These are phyloP conservation scores for Ophiostoma australiae DNA, from an alignment of 2,329 filamentous ascomycete species.

Conservation along the genomic window DNA sequence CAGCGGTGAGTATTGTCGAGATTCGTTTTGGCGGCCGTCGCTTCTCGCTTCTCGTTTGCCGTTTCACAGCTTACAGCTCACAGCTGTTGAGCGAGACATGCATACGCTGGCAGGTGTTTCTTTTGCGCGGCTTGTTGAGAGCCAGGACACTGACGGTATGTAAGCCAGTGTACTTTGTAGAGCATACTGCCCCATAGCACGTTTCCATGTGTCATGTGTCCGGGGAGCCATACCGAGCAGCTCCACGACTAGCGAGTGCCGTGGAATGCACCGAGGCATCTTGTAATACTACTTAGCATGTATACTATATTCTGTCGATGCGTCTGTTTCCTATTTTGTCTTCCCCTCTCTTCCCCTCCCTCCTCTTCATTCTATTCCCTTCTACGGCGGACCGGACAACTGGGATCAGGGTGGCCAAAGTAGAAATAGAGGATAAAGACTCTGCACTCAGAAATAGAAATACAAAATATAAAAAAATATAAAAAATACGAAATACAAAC, in stretches of 20 bases:
- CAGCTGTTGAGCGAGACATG: background rate
- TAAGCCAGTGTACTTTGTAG: background rate
- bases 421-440: background rate
- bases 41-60: no score
- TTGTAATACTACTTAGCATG: background rate
- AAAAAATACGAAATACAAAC: background rate
- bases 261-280: background rate
- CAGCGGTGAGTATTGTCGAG: background rate
- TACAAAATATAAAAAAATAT: background rate
- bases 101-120: background rate
- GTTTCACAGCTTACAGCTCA: background rate
- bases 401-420: background rate
- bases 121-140: background rate
- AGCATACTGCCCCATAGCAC: background rate
- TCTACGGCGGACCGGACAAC: constrained; percentile 5
- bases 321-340: background rate
- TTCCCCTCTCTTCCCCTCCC: background rate
- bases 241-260: background rate
- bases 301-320: background rate
- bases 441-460: background rate
- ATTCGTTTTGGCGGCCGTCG: background rate
- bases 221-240: background rate
- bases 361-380: background rate
- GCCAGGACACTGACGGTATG: background rate
- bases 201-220: background rate